A percentile compares a stretch with the other conserved stretches of the same genome.
Evolutionary conservation across 176 grass and related monocot genomes (phyloP).

Genomic region (Oryza glaberrima): DNA sequence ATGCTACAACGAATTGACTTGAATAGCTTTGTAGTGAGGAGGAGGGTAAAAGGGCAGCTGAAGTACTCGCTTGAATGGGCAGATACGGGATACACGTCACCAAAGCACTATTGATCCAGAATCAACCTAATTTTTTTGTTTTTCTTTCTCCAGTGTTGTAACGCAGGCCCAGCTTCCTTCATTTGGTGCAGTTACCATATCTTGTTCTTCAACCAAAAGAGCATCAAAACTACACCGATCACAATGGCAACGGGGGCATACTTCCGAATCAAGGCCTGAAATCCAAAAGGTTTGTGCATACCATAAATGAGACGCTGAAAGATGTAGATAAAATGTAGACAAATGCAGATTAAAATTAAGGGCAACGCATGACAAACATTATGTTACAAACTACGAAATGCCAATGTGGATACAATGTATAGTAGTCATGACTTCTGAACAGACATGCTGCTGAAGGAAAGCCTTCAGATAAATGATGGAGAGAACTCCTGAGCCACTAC

Average conservation of each 20-base stretch:
- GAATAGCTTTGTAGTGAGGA: slow-evolving; percentile 32
- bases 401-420: background rate
- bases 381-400: background rate
- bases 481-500: background rate
- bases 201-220: slow-evolving; percentile 90
- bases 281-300: background rate
- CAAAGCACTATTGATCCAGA: slow-evolving; percentile 42
- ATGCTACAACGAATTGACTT: slow-evolving; percentile 47
- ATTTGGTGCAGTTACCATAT: slow-evolving; percentile 68
- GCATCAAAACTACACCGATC: slow-evolving; percentile 78
- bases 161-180: background rate
- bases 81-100: slow-evolving; percentile 57
- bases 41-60: slow-evolving; percentile 18
- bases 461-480: background rate
- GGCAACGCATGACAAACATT: background rate
- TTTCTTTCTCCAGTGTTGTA: slow-evolving; percentile 21
- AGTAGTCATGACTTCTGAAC: background rate
- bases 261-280: slow-evolving; percentile 87
- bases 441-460: background rate
- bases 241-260: slow-evolving; percentile 88
- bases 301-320: background rate
- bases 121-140: background rate
- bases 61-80: slow-evolving; percentile 57
- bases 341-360: background rate
- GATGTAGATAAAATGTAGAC: background rate